Evolutionary conservation across 805 yeast species (phyloP).

Genomic region (Torulaspora quercuum): DNA sequence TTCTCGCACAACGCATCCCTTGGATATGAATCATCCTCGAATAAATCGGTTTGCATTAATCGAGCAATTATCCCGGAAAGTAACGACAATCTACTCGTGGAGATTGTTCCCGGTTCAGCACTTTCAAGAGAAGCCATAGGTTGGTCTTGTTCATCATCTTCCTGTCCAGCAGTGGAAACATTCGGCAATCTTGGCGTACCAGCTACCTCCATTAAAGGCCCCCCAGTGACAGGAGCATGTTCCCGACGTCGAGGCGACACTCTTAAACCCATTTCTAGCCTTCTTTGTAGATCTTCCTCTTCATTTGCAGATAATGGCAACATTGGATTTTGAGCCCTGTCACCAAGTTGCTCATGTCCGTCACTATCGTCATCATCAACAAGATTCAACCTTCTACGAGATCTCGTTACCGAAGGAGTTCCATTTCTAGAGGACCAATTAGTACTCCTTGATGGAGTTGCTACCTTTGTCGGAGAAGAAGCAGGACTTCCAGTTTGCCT

Average conservation of each 20-base stretch:
- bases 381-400: conserved; percentile 37
- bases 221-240: conserved; percentile 8
- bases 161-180: conserved; percentile 20
- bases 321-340: conserved; percentile 22
- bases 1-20: conserved; percentile 38
- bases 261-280: conserved; percentile 29
- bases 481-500: conserved; percentile 12
- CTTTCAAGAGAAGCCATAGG: conserved; percentile 20
- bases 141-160: conserved; percentile 24
- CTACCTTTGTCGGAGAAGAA: conserved; percentile 22
- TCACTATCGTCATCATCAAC: conserved; percentile 30
- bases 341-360: conserved; percentile 21
- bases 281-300: conserved; percentile 32
- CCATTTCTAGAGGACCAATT: conserved; percentile 9
- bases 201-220: conserved; percentile 28
- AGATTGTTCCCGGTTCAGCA: conserved; percentile 39
- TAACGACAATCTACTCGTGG: conserved; percentile 47
- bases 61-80: conserved; percentile 48
- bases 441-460: conserved; percentile 17
- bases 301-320: conserved; percentile 31
- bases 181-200: conserved; percentile 25
- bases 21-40: conserved; percentile 45
- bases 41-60: conserved; percentile 43
- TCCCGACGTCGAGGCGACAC: conserved; percentile 33
- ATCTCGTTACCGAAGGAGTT: conserved; percentile 36